Conservation (phyloP, 768 basidiomycete species). For the Lactarius akahatsu region DNA sequence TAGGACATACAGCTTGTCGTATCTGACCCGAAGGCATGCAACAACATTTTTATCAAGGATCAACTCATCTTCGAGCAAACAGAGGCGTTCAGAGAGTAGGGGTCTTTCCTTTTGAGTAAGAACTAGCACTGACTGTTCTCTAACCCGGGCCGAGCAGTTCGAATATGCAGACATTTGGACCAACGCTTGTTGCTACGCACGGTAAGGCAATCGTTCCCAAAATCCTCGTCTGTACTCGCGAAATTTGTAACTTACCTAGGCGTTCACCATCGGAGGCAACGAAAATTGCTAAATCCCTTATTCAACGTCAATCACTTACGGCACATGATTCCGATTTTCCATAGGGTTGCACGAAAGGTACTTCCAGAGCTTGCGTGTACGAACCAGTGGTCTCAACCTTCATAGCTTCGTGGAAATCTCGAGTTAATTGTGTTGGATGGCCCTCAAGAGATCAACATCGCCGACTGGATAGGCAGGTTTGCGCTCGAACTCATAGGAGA, state of each 20-base stretch:
- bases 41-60: background rate
- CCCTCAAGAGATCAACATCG: constrained; percentile 34
- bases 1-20: constrained; percentile 20
- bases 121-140: constrained; percentile 7
- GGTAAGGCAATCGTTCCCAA: background rate
- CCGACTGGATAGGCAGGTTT: constrained; percentile 8
- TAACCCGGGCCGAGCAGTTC: background rate
- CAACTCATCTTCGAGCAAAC: background rate
- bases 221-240: background rate
- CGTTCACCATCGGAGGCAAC: constrained; percentile 27
- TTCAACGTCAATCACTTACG: constrained; percentile 27
- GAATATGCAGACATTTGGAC: constrained; percentile 14
- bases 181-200: constrained; percentile 8
- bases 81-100: constrained; percentile 17
- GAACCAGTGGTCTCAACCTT: constrained; percentile 41
- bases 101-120: constrained; percentile 9
- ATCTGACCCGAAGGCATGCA: constrained; percentile 7
- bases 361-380: constrained; percentile 31
- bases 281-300: background rate
- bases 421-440: constrained; percentile 35
- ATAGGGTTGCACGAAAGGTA: constrained; percentile 24
- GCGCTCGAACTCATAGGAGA: constrained; percentile 25
- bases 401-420: constrained; percentile 36
- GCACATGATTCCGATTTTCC: constrained; percentile 28
- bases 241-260: constrained; percentile 12